These are phyloP conservation scores for Solanum pinnatisectum DNA, from an alignment of 257 asterid genomes.

Conservation along the genomic window DNA sequence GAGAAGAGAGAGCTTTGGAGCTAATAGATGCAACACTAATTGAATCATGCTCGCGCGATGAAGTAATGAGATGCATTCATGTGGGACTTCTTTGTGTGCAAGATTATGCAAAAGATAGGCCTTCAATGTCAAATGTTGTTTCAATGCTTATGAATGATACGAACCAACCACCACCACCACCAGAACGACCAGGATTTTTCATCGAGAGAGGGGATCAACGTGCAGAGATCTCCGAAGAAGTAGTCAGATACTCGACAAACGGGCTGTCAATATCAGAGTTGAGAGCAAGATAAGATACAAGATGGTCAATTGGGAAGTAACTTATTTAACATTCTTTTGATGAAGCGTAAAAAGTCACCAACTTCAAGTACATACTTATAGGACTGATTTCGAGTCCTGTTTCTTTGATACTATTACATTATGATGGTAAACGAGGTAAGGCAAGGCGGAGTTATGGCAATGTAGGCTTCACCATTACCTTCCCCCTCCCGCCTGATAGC, in stretches of 20 bases:
- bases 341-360: neutral
- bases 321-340: neutral
- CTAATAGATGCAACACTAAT: constrained; percentile 15
- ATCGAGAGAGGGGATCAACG: neutral
- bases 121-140: constrained; percentile 24
- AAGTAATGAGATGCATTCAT: constrained; percentile 18
- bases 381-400: neutral
- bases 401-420: neutral
- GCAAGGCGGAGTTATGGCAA: neutral
- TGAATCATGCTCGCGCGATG: neutral
- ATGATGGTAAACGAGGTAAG: neutral
- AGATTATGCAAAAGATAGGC: constrained; percentile 26
- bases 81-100: constrained; percentile 31
- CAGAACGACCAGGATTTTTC: constrained; percentile 27
- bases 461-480: neutral
- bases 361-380: neutral
- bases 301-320: neutral
- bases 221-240: neutral
- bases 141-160: constrained; percentile 17
- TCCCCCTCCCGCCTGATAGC: neutral
- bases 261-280: constrained; percentile 12
- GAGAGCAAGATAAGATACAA: constrained; percentile 10
- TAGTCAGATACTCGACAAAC: constrained; percentile 1
- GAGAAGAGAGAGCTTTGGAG: constrained; percentile 17
- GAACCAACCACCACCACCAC: constrained; percentile 4